Evolutionary conservation across 768 basidiomycete genomes (phyloP), one percentile per base, ranked within the genome.

Genomic region (Boletus barrowsii): DNA sequence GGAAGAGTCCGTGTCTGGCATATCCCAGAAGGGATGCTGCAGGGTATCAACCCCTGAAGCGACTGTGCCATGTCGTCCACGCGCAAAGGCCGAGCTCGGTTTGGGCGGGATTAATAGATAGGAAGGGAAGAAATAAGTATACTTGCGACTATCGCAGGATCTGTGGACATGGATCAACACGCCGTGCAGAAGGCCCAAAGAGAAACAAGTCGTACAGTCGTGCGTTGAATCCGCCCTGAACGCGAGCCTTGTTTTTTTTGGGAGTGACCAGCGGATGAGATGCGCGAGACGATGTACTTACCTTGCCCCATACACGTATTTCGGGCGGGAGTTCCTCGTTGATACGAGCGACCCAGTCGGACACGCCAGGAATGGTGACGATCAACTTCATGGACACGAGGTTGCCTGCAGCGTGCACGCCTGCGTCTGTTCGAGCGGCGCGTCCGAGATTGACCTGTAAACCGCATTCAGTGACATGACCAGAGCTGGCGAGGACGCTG

Each of bases 361-460:
- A 73, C 6, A 88, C 78, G 13, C 82, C 88, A 3, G 92, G 90
- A 11, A 93, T 80, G 18, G 75, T 71, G 22, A 83, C 78, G 63
- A 97, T 97, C 79, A 96, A 80, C 71, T 97, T 97, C 64, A 97
- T 78, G 24, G 91, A 88, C 3, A 98, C 89, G 29, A 95, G 74
- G 68, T 99, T 99, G 10, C 95, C 90, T 22, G 94, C 94, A 13
- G 97, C 97, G 67, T 97, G 95, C 8, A 99, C 97, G 24, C 97
- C 97, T 2, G 95, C 91, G 69, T 99, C 97, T 1, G 97, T 99
- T 10, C 97, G 79, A 18, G 97, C 97, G 9, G 96, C 93, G 30
- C 97, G 83, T 20, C 83, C 85, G 13, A 98, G 81, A 45, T 77
- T 80, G 48, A 96, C 90, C 91, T 95, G 63, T 32, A 3, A n/a